phyloP scores from a whole-genome alignment of 345 rosid species.

The Noccaea bulbosa region DNA sequence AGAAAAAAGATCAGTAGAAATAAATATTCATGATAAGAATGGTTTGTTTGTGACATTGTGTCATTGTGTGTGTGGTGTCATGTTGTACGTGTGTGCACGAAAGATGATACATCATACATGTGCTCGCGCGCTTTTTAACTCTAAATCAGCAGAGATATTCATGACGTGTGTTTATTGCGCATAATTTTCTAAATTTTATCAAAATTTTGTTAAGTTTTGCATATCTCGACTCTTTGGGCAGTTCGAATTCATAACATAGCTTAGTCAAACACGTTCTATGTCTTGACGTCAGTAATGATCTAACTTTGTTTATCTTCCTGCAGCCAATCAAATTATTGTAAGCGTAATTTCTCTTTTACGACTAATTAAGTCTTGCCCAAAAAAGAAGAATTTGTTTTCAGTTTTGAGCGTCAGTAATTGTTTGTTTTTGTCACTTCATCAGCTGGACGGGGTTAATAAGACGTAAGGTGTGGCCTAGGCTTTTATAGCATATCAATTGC shows the following conservation, averaged over 20 bases:
- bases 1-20: neutral
- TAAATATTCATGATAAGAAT: conserved; percentile 15
- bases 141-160: neutral
- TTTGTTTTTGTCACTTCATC: neutral
- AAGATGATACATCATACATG: conserved; percentile 26
- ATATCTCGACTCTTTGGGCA: neutral
- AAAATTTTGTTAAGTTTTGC: too few species aligned
- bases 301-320: neutral
- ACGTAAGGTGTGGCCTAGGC: neutral
- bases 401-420: neutral
- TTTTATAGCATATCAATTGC: neutral
- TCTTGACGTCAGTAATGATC: neutral
- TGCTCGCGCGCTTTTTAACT: neutral
- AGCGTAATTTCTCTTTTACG: neutral
- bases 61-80: conserved; percentile 19
- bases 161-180: too few species aligned
- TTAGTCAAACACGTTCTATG: neutral
- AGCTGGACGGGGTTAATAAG: neutral
- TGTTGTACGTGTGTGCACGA: conserved; percentile 23
- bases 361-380: neutral
- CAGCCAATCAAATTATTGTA: neutral
- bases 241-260: neutral
- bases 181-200: too few species aligned
- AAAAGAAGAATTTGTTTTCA: neutral
- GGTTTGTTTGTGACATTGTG: conserved; percentile 15